phyloP scores from a whole-genome alignment of 208 protist species.

The Naegleria fowleri region DNA sequence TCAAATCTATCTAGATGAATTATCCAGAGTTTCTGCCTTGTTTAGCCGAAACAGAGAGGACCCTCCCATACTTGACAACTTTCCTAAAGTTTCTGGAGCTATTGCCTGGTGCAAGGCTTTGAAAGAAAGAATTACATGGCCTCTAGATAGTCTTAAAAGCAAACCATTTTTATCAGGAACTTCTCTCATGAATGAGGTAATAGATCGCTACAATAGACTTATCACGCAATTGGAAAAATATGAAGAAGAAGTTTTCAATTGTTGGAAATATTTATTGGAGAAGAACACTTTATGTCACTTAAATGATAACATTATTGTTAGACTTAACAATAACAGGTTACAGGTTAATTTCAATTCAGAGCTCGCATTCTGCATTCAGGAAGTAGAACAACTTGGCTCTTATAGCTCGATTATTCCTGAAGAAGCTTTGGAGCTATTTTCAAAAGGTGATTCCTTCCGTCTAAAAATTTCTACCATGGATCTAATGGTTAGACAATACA shows the following conservation, averaged over 20 bases:
- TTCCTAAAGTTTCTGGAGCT: constrained; percentile 87
- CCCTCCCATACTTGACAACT: constrained; percentile 91
- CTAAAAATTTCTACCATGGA: not conserved
- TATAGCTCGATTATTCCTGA: not conserved
- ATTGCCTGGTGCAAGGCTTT: constrained; percentile 92
- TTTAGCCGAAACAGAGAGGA: constrained; percentile 76
- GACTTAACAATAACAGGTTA: constrained; percentile 33
- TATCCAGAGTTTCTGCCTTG: constrained; percentile 75
- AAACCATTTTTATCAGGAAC: constrained; percentile 61
- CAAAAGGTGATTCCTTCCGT: not conserved
- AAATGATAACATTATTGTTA: constrained; percentile 49
- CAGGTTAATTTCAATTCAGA: constrained; percentile 59
- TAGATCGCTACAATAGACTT: constrained; percentile 80
- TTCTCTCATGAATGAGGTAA: constrained; percentile 71
- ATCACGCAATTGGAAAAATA: constrained; percentile 86
- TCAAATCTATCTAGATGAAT: constrained; percentile 67
- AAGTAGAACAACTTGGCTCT: constrained; percentile 52
- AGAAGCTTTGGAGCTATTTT: not conserved
- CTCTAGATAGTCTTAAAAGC: constrained; percentile 84
- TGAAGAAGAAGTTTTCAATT: constrained; percentile 72
- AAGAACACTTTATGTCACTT: constrained; percentile 66
- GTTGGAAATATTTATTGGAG: constrained; percentile 77
- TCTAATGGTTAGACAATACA: constrained; percentile 8
- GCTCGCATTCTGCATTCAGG: constrained; percentile 51
- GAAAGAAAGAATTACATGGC: constrained; percentile 90